phyloP scores from a whole-genome alignment of 2,329 filamentous ascomycete genomes.

The Parastagonospora nodorum region DNA sequence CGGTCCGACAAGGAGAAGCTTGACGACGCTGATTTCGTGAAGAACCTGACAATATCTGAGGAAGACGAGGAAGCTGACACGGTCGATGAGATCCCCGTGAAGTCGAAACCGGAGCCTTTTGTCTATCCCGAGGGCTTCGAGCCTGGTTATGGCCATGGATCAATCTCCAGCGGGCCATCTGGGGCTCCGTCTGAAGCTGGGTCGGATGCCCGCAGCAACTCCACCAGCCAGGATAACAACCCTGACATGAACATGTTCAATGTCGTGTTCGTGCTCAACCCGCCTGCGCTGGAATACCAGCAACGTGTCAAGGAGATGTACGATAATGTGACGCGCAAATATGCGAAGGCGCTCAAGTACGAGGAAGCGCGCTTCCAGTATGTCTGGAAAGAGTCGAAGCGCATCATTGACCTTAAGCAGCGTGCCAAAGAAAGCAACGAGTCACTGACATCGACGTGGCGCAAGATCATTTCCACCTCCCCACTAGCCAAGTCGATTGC shows the following conservation, averaged over 20 bases:
- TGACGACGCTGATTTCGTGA: conserved; percentile 24
- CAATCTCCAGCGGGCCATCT: conserved; percentile 38
- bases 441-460: conserved; percentile 71
- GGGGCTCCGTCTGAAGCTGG: conserved; percentile 41
- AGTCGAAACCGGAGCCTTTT: conserved; percentile 29
- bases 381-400: conserved; percentile 87
- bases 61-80: conserved; percentile 17
- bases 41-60: conserved; percentile 23
- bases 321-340: conserved; percentile 85
- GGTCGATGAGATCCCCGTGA: conserved; percentile 11
- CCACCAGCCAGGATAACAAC: conserved; percentile 54
- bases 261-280: conserved; percentile 87
- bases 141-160: conserved; percentile 47
- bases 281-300: conserved; percentile 76
- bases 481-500: conserved; percentile 82
- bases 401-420: conserved; percentile 79
- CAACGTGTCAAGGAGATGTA: conserved; percentile 78
- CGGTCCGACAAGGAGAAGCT: conserved; percentile 24
- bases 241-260: conserved; percentile 95
- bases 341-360: conserved; percentile 90
- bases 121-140: conserved; percentile 45
- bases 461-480: conserved; percentile 71
- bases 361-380: conserved; percentile 90
- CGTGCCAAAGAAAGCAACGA: conserved; percentile 72
- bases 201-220: conserved; percentile 48